Evolutionary conservation across 1,284 basidiomycete species (phyloP).

Genomic region (Marasmius fiardii): DNA sequence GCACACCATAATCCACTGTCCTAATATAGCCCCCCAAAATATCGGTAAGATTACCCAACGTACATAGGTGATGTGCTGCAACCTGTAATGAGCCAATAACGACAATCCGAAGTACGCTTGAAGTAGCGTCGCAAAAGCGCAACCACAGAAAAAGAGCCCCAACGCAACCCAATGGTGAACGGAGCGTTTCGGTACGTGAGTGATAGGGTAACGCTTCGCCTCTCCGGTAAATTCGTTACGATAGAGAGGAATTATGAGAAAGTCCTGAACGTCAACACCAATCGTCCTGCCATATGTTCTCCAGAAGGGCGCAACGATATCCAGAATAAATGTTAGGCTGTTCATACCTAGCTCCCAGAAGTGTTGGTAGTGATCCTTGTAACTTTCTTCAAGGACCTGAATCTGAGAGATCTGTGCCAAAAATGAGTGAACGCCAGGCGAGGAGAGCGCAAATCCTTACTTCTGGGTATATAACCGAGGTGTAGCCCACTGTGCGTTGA

Average conservation of each 20-base stretch:
- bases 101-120: slow-evolving; percentile 53
- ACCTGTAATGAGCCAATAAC: slow-evolving; percentile 44
- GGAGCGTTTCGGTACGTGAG: slow-evolving; percentile 56
- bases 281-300: slow-evolving; percentile 73
- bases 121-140: slow-evolving; percentile 43
- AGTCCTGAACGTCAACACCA: slow-evolving; percentile 71
- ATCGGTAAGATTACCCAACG: slow-evolving; percentile 59
- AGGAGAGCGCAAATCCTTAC: slow-evolving; percentile 31
- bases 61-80: slow-evolving; percentile 55
- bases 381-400: slow-evolving; percentile 66
- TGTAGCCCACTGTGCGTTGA: slow-evolving; percentile 62
- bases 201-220: slow-evolving; percentile 60
- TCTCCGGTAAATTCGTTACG: slow-evolving; percentile 79
- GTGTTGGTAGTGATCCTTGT: slow-evolving; percentile 71
- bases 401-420: slow-evolving; percentile 63
- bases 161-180: slow-evolving; percentile 65
- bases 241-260: slow-evolving; percentile 75
- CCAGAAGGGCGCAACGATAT: slow-evolving; percentile 75
- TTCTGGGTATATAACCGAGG: slow-evolving; percentile 73
- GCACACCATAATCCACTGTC: slow-evolving; percentile 60
- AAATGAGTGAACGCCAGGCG: slow-evolving; percentile 3
- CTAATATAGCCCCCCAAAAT: slow-evolving; percentile 53
- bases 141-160: slow-evolving; percentile 43
- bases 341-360: slow-evolving; percentile 76
- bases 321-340: slow-evolving; percentile 65